phyloP scores from a whole-genome alignment of 768 basidiomycete species.

The Trametes villosa region DNA sequence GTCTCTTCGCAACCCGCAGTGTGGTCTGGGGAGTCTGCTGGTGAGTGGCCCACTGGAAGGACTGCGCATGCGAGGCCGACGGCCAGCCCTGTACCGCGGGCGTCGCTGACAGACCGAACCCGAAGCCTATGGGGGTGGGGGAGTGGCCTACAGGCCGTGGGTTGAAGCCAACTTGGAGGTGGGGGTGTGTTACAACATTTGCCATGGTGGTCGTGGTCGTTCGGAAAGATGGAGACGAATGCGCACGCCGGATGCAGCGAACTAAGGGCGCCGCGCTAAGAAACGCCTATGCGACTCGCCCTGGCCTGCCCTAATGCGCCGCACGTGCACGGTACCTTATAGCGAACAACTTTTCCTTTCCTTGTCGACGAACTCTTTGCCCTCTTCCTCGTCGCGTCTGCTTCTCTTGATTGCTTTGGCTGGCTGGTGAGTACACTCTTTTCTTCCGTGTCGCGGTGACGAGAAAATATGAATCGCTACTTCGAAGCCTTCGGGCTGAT shows the following conservation, averaged over 20 bases:
- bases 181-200: conserved; percentile 57
- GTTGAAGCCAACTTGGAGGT: conserved; percentile 67
- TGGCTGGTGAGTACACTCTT: conserved; percentile 39
- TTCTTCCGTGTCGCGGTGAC: conserved; percentile 48
- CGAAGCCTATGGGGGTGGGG: conserved; percentile 71
- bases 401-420: conserved; percentile 5
- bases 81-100: conserved; percentile 55
- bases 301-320: conserved; percentile 40
- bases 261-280: conserved; percentile 21
- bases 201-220: conserved; percentile 55
- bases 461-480: conserved; percentile 85
- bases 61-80: conserved; percentile 41
- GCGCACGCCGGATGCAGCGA: conserved; percentile 15
- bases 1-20: conserved; percentile 59
- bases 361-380: conserved; percentile 19
- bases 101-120: conserved; percentile 62
- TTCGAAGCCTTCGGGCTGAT: conserved; percentile 73
- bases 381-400: not conserved
- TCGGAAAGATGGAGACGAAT: conserved; percentile 17
- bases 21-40: conserved; percentile 54
- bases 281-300: conserved; percentile 16
- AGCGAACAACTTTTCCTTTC: conserved; percentile 26
- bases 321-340: conserved; percentile 39
- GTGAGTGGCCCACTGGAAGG: conserved; percentile 46
- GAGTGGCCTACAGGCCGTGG: conserved; percentile 61